Percentiles rank a stretch among this genome's conserved stretches.
These are phyloP conservation scores for Silene coronaria DNA, from an alignment of 179 eudicot genomes.

Conservation along the genomic window DNA sequence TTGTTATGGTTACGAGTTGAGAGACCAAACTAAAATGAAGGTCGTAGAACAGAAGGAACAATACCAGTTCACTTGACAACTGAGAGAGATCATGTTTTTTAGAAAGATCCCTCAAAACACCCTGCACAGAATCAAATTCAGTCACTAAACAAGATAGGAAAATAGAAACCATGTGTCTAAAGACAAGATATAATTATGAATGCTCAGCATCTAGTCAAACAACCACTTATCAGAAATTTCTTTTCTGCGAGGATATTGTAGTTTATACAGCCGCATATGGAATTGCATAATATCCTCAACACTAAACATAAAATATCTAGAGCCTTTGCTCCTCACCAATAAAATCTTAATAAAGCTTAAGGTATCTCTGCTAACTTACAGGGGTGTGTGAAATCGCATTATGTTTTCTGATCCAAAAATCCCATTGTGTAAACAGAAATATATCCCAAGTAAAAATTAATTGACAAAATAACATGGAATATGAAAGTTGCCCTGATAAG, in stretches of 20 bases:
- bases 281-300: too few species aligned
- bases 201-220: neutral
- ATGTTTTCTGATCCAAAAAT: neutral
- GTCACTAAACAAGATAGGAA: neutral
- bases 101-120: slow-evolving; percentile 48
- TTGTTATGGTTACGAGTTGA: neutral
- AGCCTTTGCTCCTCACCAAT: neutral
- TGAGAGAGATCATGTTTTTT: slow-evolving; percentile 32
- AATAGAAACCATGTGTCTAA: neutral
- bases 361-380: neutral
- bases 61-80: slow-evolving; percentile 32
- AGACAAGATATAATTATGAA: neutral
- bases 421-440: neutral
- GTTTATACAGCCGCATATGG: too few species aligned
- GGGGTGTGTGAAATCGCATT: neutral
- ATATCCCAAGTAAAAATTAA: neutral
- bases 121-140: slow-evolving; percentile 31
- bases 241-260: too few species aligned
- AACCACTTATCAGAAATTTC: neutral
- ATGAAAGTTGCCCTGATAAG: neutral
- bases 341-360: neutral
- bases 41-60: neutral
- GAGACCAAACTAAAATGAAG: neutral
- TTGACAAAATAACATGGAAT: neutral
- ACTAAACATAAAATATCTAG: too few species aligned